Evolutionary conservation across 495 filamentous ascomycete species (phyloP).

Genomic region (Cryomyces minteri): DNA sequence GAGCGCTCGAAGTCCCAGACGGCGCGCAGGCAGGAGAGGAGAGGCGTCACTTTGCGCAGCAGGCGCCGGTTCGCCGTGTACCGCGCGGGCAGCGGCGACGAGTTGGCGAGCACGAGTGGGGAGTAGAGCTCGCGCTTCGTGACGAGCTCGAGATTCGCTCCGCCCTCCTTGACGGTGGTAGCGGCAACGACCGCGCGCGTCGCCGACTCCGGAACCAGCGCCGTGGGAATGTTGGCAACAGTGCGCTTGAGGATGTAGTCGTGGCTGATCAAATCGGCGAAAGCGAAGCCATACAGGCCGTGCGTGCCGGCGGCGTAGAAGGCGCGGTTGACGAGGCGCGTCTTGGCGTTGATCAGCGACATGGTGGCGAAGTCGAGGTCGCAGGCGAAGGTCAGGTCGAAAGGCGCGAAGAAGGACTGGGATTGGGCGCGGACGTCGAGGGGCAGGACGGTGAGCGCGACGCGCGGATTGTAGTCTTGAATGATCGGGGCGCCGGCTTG

Average conservation of each 20-base stretch:
- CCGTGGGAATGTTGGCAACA: slow-evolving; percentile 54
- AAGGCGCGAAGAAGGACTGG: slow-evolving; percentile 53
- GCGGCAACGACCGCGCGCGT: slow-evolving; percentile 61
- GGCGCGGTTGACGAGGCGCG: slow-evolving; percentile 50
- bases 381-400: slow-evolving; percentile 81
- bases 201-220: slow-evolving; percentile 43
- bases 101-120: slow-evolving; percentile 64
- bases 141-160: slow-evolving; percentile 67
- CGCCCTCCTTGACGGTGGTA: slow-evolving; percentile 49
- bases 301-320: slow-evolving; percentile 84
- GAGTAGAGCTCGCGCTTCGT: slow-evolving; percentile 83
- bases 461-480: slow-evolving; percentile 76
- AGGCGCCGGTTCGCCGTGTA: slow-evolving; percentile 44
- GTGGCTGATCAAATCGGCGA: slow-evolving; percentile 77
- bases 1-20: slow-evolving; percentile 58
- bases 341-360: slow-evolving; percentile 62
- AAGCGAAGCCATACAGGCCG: slow-evolving; percentile 88
- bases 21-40: slow-evolving; percentile 64
- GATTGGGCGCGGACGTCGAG: slow-evolving; percentile 41
- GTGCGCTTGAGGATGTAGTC: slow-evolving; percentile 74
- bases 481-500: slow-evolving; percentile 64
- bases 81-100: slow-evolving; percentile 52
- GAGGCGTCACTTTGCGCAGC: slow-evolving; percentile 55
- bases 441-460: slow-evolving; percentile 56
- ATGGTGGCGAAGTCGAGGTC: slow-evolving; percentile 59